These are phyloP conservation scores for Pseudogymnoascus sp. DNA, from an alignment of 2,329 filamentous ascomycete species.

Conservation along the genomic window DNA sequence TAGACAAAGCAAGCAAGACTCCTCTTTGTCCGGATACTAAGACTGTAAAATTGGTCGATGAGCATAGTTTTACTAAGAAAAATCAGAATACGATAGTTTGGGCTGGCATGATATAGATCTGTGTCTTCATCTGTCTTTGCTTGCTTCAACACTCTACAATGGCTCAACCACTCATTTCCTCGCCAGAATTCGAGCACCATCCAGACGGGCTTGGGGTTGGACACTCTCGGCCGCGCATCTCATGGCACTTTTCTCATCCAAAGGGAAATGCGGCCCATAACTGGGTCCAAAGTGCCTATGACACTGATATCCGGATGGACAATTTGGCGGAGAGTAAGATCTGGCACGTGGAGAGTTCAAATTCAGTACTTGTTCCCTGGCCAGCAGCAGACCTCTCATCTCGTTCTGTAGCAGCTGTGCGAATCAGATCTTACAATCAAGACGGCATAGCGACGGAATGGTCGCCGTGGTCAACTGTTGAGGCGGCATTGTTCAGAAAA, in stretches of 20 bases:
- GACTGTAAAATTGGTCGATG: background rate
- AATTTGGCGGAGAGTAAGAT: too few relatives aligned
- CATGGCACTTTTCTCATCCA: too few relatives aligned
- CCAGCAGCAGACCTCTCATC: conserved; percentile 28
- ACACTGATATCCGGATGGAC: background rate
- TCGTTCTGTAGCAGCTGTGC: conserved; percentile 23
- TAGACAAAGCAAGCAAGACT: too few relatives aligned
- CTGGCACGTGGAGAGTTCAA: conserved; percentile 12
- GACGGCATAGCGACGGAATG: background rate
- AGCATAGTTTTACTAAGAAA: background rate
- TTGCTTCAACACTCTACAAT: background rate
- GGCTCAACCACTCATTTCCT: background rate
- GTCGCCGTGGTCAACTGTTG: background rate
- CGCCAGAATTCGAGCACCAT: background rate
- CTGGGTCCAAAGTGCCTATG: too few relatives aligned
- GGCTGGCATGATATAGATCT: background rate
- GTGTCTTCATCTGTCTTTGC: background rate
- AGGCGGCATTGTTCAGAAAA: background rate
- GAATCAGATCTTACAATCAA: conserved; percentile 24
- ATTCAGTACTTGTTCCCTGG: conserved; percentile 38
- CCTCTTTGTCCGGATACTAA: too few relatives aligned
- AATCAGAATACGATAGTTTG: background rate
- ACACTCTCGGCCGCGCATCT: too few relatives aligned
- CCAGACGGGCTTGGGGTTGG: too few relatives aligned
- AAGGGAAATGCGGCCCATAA: too few relatives aligned